Conservation (phyloP, 441 rosid genomes). For the Theobroma grandiflorum region DNA sequence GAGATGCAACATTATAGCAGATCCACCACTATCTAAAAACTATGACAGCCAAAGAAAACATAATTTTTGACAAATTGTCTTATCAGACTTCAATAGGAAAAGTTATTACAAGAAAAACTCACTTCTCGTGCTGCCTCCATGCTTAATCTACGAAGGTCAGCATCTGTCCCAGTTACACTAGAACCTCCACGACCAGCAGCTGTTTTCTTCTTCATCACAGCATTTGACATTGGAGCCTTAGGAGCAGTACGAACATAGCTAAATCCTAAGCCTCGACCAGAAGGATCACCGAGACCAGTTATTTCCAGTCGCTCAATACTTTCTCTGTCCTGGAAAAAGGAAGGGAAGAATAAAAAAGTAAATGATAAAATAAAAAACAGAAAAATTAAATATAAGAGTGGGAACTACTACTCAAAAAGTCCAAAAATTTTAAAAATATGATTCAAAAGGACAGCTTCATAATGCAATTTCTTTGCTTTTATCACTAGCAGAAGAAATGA, state of each 20-base stretch:
- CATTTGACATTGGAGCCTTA: slow-evolving; percentile 87
- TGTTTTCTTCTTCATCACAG: slow-evolving; percentile 82
- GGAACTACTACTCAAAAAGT: background rate
- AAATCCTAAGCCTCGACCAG: slow-evolving; percentile 98
- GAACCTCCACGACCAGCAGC: slow-evolving; percentile 88
- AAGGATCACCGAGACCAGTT: slow-evolving; percentile 99
- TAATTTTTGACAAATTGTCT: slow-evolving; percentile 11
- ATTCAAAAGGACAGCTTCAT: background rate
- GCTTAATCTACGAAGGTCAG: slow-evolving; percentile 98
- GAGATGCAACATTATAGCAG: background rate
- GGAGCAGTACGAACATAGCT: slow-evolving; percentile 94
- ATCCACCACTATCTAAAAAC: slow-evolving; percentile 13
- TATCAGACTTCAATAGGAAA: background rate
- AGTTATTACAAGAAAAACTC: slow-evolving; percentile 27
- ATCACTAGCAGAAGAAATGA: slow-evolving; percentile 15
- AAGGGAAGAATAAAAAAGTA: slow-evolving; percentile 21
- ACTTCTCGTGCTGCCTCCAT: slow-evolving; percentile 99
- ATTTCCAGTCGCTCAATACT: slow-evolving; percentile 98
- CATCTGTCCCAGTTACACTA: slow-evolving; percentile 98
- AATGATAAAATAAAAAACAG: slow-evolving; percentile 6
- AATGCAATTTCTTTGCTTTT: background rate
- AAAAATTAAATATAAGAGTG: background rate
- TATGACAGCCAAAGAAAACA: background rate
- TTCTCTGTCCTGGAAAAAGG: slow-evolving; percentile 80
- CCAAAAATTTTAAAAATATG: background rate